Conservation (phyloP, 192 early-diverging fungal genomes). For the Coemansia umbellata region DNA sequence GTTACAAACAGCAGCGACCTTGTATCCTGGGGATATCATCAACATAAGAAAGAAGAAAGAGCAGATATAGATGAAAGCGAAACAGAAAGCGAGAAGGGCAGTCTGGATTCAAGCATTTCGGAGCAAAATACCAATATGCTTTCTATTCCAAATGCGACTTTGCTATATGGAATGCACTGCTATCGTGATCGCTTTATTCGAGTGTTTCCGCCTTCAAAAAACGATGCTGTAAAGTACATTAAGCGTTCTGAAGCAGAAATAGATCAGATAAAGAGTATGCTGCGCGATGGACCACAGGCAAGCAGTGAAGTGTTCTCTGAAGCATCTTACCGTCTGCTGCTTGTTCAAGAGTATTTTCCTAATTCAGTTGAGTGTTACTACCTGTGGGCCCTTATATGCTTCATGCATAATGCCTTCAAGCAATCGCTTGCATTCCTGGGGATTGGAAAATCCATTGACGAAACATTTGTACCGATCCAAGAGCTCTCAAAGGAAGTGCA, state of each 20-base stretch:
- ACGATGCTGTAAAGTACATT: conserved; percentile 9
- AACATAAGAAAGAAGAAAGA: not conserved
- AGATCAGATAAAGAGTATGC: conserved; percentile 32
- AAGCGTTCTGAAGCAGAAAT: conserved; percentile 24
- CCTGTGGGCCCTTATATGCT: conserved; percentile 50
- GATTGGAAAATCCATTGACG: conserved; percentile 31
- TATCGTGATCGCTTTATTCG: conserved; percentile 34
- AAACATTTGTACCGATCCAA: conserved; percentile 23
- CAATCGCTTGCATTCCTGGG: conserved; percentile 28
- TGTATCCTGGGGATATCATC: conserved; percentile 22
- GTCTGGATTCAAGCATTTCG: no score
- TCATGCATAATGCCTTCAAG: conserved; percentile 37
- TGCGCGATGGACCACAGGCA: conserved; percentile 35
- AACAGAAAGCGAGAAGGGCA: not conserved
- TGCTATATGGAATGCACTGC: conserved; percentile 22
- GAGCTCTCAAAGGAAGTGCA: conserved; percentile 38
- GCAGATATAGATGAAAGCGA: not conserved
- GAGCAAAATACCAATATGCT: no score
- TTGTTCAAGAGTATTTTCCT: conserved; percentile 47
- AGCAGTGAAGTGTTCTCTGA: conserved; percentile 29
- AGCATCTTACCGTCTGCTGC: conserved; percentile 30
- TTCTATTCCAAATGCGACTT: not conserved
- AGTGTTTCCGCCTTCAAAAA: conserved; percentile 27
- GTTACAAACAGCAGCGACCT: conserved; percentile 17
- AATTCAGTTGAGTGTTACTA: conserved; percentile 49